Evolutionary conservation across 371 early-diverging fungal species (phyloP).

Genomic region (Mortierella sp.): DNA sequence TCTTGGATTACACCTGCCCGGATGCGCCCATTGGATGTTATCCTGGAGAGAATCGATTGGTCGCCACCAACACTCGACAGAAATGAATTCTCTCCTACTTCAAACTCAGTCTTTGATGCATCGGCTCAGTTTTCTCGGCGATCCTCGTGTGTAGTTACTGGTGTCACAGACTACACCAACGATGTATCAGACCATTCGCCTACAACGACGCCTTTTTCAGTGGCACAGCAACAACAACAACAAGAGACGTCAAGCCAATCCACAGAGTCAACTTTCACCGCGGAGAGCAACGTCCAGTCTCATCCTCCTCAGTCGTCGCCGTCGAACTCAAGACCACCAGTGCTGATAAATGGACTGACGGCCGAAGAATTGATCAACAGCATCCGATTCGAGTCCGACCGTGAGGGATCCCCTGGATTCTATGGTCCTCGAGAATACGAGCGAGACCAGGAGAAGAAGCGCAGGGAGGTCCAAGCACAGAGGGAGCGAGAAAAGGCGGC

Average conservation of each 20-base stretch:
- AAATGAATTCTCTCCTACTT: no score
- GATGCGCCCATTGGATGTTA: neutral
- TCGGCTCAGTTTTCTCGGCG: no score
- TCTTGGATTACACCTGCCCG: neutral
- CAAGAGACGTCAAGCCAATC: no score
- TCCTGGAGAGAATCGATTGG: neutral
- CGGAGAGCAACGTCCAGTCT: no score
- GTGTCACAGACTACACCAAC: no score
- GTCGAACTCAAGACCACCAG: neutral
- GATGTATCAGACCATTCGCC: no score
- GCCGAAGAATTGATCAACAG: conserved; percentile 26
- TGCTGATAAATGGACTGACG: conserved; percentile 36
- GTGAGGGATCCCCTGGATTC: conserved; percentile 25
- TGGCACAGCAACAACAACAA: no score
- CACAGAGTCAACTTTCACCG: no score
- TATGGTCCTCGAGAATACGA: conserved; percentile 28
- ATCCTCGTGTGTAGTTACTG: neutral
- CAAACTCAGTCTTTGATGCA: no score
- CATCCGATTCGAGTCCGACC: conserved; percentile 24
- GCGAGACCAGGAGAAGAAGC: conserved; percentile 19
- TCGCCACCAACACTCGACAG: neutral
- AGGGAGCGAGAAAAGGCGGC: neutral
- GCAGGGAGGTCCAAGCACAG: neutral
- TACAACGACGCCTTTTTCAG: no score
- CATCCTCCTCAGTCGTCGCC: no score